Evolutionary conservation across 306 rosid species (phyloP).

Genomic region (Rubus idaeus): DNA sequence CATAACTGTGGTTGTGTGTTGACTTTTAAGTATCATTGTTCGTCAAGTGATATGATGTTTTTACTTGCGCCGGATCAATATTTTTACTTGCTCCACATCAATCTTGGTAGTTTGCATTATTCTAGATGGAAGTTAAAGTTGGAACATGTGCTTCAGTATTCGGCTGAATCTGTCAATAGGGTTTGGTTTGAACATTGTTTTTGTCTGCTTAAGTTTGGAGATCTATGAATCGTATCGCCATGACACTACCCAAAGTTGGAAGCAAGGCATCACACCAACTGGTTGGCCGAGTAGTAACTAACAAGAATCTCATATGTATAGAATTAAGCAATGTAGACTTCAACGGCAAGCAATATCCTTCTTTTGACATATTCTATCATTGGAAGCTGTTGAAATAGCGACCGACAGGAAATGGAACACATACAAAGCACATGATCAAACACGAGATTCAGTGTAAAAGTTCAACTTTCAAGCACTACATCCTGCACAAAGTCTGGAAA

Average conservation of each 20-base stretch:
- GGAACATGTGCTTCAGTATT: too few species aligned
- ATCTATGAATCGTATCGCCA: background rate
- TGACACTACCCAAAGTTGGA: background rate
- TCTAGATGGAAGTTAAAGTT: background rate
- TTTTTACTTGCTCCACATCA: background rate
- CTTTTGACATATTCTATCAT: too few species aligned
- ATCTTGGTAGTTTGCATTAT: background rate
- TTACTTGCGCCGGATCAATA: background rate
- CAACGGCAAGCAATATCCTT: too few species aligned
- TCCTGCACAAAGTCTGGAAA: slow-evolving; percentile 27
- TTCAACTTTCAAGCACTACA: slow-evolving; percentile 22
- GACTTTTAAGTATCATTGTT: background rate
- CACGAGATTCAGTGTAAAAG: background rate
- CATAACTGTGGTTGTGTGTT: background rate
- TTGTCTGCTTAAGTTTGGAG: background rate
- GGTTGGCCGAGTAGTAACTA: background rate
- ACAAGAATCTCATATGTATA: background rate
- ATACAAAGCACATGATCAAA: background rate
- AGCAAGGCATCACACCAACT: background rate
- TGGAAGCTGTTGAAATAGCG: background rate
- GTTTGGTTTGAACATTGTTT: background rate
- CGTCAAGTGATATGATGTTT: background rate
- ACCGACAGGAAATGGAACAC: background rate
- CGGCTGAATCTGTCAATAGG: background rate
- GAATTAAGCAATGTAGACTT: background rate